Percentiles rank a stretch among this genome's conserved stretches.
Conservation (phyloP, 192 early-diverging fungal genomes). For the Phycomyces blakesleeanus region DNA sequence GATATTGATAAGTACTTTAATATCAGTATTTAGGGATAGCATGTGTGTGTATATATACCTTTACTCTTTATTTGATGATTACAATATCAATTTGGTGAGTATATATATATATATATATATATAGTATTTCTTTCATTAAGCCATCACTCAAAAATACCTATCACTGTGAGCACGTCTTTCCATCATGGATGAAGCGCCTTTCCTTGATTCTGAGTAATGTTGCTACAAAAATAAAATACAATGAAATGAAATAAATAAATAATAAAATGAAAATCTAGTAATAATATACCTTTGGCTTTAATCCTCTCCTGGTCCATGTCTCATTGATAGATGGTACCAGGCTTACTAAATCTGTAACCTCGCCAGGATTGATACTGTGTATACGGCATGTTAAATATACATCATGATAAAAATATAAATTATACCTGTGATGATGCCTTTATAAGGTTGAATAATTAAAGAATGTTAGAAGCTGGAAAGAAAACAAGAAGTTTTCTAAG, state of each 20-base stretch:
- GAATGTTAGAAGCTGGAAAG: neutral
- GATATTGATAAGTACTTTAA: neutral
- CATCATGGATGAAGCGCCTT: slow-evolving; percentile 35
- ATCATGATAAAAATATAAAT: neutral
- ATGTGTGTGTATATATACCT: neutral
- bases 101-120: too few relatives aligned
- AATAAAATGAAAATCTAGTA: neutral
- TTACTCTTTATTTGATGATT: neutral
- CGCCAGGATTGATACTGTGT: slow-evolving; percentile 26
- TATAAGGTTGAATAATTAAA: neutral
- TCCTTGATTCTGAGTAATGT: slow-evolving; percentile 42
- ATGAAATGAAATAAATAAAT: too few relatives aligned
- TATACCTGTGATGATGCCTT: slow-evolving; percentile 36
- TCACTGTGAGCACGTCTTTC: slow-evolving; percentile 44
- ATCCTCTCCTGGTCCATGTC: slow-evolving; percentile 41
- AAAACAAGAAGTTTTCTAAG: neutral
- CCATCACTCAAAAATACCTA: slow-evolving; percentile 18
- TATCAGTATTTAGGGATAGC: too few relatives aligned
- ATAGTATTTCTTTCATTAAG: too few relatives aligned
- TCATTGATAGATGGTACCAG: slow-evolving; percentile 39
- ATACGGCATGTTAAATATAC: neutral
- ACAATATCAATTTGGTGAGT: neutral
- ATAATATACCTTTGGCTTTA: slow-evolving; percentile 38
- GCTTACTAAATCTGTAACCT: slow-evolving; percentile 5
- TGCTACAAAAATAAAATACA: too few relatives aligned